phyloP scores from a whole-genome alignment of 2,329 filamentous ascomycete species.

The Claviceps spartinae region DNA sequence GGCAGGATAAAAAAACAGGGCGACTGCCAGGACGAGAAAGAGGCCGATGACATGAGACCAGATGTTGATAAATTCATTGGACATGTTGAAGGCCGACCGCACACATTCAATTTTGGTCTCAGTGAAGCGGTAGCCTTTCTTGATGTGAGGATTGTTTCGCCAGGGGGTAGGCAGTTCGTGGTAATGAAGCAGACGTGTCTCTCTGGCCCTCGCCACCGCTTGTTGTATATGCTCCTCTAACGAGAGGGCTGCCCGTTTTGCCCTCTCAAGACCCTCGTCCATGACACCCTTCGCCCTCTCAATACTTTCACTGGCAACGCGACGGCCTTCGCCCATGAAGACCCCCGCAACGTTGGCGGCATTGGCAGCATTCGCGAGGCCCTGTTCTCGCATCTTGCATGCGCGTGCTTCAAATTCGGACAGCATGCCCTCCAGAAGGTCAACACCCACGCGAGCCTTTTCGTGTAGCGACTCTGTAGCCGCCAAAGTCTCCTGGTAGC shows the following conservation, averaged over 20 bases:
- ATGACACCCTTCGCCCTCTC: constrained; percentile 62
- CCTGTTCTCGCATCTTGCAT: constrained; percentile 64
- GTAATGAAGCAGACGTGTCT: constrained; percentile 75
- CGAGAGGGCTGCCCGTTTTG: constrained; percentile 67
- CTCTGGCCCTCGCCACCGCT: constrained; percentile 60
- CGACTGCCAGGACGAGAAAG: constrained; percentile 73
- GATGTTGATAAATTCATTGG: constrained; percentile 94
- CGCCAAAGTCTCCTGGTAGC: constrained; percentile 75
- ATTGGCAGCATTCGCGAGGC: constrained; percentile 50
- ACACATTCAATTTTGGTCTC: constrained; percentile 85
- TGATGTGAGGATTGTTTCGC: constrained; percentile 90
- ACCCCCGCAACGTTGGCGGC: constrained; percentile 53
- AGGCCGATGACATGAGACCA: constrained; percentile 91
- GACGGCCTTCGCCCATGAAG: constrained; percentile 64
- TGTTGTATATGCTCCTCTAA: constrained; percentile 74
- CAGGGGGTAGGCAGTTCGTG: constrained; percentile 84
- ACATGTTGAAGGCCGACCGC: constrained; percentile 66
- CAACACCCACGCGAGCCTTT: constrained; percentile 78
- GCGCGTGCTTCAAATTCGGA: constrained; percentile 74
- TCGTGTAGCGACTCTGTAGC: constrained; percentile 81
- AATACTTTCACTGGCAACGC: constrained; percentile 68
- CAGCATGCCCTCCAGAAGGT: constrained; percentile 73
- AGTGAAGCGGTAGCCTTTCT: constrained; percentile 82
- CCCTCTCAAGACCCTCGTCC: constrained; percentile 68
- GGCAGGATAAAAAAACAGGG: constrained; percentile 91